Evolutionary conservation across 306 rosid genomes (phyloP).

Genomic region (Cucurbita maxima): DNA sequence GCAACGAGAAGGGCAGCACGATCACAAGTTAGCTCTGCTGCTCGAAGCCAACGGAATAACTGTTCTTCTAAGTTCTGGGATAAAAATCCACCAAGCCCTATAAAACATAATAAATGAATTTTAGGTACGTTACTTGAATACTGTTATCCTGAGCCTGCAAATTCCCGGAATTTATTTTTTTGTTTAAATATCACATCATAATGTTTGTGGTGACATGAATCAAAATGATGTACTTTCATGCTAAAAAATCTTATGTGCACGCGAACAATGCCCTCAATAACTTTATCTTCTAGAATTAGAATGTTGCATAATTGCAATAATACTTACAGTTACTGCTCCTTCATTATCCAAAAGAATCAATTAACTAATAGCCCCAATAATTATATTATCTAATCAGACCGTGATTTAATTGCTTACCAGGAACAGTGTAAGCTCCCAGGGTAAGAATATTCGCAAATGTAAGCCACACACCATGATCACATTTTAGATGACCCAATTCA

Average conservation of each 20-base stretch:
- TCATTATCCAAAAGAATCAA: not conserved
- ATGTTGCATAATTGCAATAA: not conserved
- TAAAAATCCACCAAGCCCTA: conserved; percentile 85
- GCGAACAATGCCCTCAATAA: not conserved
- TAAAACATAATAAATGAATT: not conserved
- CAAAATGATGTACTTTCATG: not conserved
- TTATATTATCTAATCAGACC: not conserved
- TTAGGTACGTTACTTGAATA: not conserved
- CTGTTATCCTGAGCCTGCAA: not conserved
- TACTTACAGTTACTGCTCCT: not conserved
- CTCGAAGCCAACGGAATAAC: conserved; percentile 88
- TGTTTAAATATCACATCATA: not conserved
- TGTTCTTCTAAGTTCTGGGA: conserved; percentile 90
- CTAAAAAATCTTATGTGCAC: not conserved
- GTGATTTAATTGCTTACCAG: conserved; percentile 44
- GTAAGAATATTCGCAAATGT: conserved; percentile 92
- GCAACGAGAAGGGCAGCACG: conserved; percentile 99
- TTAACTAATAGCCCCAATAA: not conserved
- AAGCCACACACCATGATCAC: conserved; percentile 98
- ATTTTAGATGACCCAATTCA: conserved; percentile 92
- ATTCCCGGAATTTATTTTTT: not conserved
- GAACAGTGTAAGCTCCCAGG: conserved; percentile 74
- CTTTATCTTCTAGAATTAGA: not conserved
- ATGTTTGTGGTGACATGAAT: not conserved
- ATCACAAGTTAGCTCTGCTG: conserved; percentile 97